Evolutionary conservation across 2,329 filamentous ascomycete species (phyloP).

Genomic region (Phoma sp.): DNA sequence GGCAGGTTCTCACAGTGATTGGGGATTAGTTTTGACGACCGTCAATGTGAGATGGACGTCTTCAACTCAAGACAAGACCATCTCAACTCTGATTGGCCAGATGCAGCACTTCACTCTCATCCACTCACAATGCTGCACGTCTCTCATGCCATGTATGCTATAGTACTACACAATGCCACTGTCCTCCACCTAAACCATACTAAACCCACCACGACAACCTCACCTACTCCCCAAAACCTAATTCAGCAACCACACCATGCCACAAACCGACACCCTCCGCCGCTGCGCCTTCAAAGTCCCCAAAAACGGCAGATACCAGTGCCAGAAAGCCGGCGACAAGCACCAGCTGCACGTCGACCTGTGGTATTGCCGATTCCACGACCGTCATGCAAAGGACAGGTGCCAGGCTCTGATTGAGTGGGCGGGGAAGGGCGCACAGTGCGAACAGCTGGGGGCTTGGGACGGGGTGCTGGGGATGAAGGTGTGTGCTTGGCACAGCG

Average conservation of each 20-base stretch:
- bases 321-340: constrained; percentile 13
- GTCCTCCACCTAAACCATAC: background rate
- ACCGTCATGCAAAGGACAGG: constrained; percentile 10
- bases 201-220: background rate
- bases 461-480: constrained; percentile 6
- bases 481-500: constrained; percentile 11
- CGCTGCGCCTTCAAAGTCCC: constrained; percentile 23
- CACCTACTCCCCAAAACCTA: too few species aligned
- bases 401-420: constrained; percentile 17
- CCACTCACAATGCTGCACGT: constrained; percentile 5
- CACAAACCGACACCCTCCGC: background rate
- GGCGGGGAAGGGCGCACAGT: constrained; percentile 15
- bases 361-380: constrained; percentile 21
- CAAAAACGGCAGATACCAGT: constrained; percentile 19
- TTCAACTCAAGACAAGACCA: too few species aligned
- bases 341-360: constrained; percentile 1
- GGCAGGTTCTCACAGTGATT: too few species aligned
- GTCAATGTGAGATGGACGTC: too few species aligned
- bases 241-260: too few species aligned
- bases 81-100: background rate
- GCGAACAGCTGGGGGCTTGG: constrained; percentile 6
- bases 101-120: background rate
- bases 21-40: too few species aligned
- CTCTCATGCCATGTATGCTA: background rate
- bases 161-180: background rate